Conservation (phyloP, 352 stramenopile species). For the Globisporangium sylvaticum region DNA sequence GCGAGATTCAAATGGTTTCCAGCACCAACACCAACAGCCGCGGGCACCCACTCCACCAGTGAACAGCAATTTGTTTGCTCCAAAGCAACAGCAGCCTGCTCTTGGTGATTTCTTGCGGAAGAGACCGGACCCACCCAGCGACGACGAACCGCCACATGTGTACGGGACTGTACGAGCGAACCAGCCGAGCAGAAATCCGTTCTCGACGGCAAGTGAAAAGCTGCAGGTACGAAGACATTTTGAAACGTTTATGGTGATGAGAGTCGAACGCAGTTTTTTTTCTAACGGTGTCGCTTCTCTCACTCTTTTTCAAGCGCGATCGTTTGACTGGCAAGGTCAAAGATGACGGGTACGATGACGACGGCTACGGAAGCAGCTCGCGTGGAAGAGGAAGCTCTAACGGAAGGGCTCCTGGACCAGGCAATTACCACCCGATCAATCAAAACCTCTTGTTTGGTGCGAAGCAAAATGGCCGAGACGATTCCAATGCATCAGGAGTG, state of each 20-base stretch:
- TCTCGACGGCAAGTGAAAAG: conserved; percentile 66
- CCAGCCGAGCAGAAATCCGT: conserved; percentile 34
- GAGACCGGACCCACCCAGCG: conserved; percentile 14
- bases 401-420: conserved; percentile 28
- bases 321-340: conserved; percentile 33
- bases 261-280: background rate
- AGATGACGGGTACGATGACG: conserved; percentile 26
- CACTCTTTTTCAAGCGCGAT: conserved; percentile 27
- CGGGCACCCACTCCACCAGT: background rate
- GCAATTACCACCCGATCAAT: conserved; percentile 75
- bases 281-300: background rate
- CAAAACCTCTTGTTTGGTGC: conserved; percentile 58
- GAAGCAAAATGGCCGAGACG: conserved; percentile 22
- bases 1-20: background rate
- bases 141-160: conserved; percentile 9
- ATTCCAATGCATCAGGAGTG: conserved; percentile 31
- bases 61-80: conserved; percentile 4
- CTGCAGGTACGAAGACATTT: conserved; percentile 36
- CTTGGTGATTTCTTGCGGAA: conserved; percentile 43
- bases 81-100: conserved; percentile 9
- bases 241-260: background rate
- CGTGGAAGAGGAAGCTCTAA: conserved; percentile 15
- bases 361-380: conserved; percentile 16
- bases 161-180: conserved; percentile 11
- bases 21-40: background rate